These are phyloP conservation scores for Russula dissimulans DNA, from an alignment of 768 basidiomycete genomes.

Conservation along the genomic window DNA sequence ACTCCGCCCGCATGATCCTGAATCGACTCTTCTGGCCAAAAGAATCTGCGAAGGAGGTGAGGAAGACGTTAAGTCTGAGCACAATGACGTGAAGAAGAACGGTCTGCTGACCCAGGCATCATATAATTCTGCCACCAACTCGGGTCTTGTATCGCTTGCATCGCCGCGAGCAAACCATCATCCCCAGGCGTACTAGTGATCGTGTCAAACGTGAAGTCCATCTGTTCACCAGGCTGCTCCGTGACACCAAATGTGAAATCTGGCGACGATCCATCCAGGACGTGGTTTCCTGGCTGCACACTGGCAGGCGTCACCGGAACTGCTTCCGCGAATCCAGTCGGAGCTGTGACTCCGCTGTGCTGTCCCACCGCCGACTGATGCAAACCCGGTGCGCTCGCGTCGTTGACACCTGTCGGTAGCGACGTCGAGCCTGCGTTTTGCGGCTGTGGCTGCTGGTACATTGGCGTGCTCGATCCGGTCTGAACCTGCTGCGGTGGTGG, in stretches of 20 bases:
- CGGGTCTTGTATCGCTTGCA: conserved; percentile 64
- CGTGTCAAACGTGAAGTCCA: conserved; percentile 17
- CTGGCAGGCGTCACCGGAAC: background rate
- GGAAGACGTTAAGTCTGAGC: background rate
- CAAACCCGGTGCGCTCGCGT: background rate
- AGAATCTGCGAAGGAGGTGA: background rate
- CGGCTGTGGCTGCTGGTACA: conserved; percentile 2
- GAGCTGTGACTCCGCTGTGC: background rate
- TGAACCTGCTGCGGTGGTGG: conserved; percentile 14
- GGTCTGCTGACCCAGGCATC: conserved; percentile 61
- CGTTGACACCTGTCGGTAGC: background rate
- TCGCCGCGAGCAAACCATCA: conserved; percentile 55
- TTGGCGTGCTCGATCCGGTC: background rate
- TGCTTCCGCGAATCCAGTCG: background rate
- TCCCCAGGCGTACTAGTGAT: background rate
- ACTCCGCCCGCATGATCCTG: no score
- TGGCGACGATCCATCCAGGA: background rate
- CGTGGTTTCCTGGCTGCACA: conserved; percentile 1
- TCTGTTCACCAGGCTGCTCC: background rate
- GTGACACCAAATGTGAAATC: conserved; percentile 6
- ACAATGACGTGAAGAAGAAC: background rate
- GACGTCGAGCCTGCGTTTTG: background rate
- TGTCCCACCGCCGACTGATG: background rate
- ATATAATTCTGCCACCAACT: conserved; percentile 73
- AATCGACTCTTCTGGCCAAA: conserved; percentile 2